Evolutionary conservation across 768 basidiomycete genomes (phyloP), one percentile per base, ranked within the genome.

Genomic region (Zangia roseola): DNA sequence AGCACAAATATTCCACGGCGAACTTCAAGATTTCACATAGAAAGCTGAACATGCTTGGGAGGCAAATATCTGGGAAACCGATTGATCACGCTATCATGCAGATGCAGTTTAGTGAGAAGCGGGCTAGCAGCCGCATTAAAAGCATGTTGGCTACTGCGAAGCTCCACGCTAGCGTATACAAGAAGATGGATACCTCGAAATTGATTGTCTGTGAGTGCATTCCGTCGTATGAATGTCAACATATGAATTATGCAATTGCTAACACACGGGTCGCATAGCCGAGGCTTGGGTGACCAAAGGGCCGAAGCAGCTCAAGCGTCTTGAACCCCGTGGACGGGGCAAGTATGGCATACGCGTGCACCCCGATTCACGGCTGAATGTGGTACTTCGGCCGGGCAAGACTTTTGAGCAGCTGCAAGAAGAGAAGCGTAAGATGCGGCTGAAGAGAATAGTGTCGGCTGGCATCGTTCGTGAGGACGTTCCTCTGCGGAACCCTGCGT

Each of bases 201-300:
- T 79, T 98, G 41, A 73, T 95, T 49, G 85, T 98, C 57, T 78
- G 94, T 95, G 57, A 62, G 91, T 81, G 7, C 45, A 52, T 25
- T 25, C 33, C 9, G 14, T 16, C 14, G 16, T 28, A 28, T 28
- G 28, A 28, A 28, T 28, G 8, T 17, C 33, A 6, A 20, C 40
- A 17, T 13, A 36, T 12, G 19, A 42, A 20, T 26, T 30, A 5
- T 41, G 14, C 16, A 21, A 10, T 36, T 43, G 33, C 51, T 54
- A 9, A 55, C 43, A 36, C 44, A 13, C 43, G 38, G 23, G 17
- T 50, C 43, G 44, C 38, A 33, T 57, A 97, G 94, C 91, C 38
- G 87, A 97, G 69, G 82, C 94, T 19, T 99, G 94, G 95, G 93
- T 97, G 14, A 86, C 82, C 40, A 97, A 98, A 67, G 93, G 88